Percentiles rank a stretch among this genome's conserved stretches.
Evolutionary conservation across 495 filamentous ascomycete genomes (phyloP).

Genomic region (Neurospora tetrasperma): DNA sequence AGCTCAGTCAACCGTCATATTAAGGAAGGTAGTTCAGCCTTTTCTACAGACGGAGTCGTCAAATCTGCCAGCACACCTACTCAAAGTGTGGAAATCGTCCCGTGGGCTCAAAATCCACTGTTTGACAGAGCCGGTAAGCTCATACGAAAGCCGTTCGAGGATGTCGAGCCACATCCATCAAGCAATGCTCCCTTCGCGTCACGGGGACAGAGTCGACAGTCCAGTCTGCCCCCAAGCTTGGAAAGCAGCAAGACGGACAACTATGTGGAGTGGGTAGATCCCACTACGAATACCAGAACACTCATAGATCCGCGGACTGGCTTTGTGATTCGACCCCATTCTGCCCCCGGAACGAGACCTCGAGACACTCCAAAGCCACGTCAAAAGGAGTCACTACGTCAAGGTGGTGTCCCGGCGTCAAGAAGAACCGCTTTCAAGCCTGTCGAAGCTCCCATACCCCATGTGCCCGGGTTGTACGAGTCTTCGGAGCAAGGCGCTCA

Average conservation of each 20-base stretch:
- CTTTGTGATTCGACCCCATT: constrained; percentile 13
- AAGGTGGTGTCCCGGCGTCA: background rate
- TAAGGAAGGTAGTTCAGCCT: constrained; percentile 1
- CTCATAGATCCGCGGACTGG: constrained; percentile 24
- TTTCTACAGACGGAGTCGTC: background rate
- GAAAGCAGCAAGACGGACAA: constrained; percentile 15
- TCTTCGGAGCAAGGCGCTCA: background rate
- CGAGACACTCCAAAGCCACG: background rate
- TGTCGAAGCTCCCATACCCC: constrained; percentile 28
- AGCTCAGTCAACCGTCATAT: background rate
- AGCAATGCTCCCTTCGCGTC: background rate
- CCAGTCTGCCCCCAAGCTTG: background rate
- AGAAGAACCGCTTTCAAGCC: constrained; percentile 27
- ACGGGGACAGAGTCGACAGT: background rate
- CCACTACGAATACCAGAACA: constrained; percentile 47
- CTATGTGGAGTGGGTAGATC: constrained; percentile 57
- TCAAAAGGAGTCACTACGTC: background rate
- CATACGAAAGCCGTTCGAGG: constrained; percentile 28
- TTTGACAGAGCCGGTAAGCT: constrained; percentile 25
- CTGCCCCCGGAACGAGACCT: background rate
- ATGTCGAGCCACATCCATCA: constrained; percentile 9
- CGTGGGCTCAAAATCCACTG: constrained; percentile 4
- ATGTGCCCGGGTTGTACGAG: constrained; percentile 17
- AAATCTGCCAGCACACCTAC: background rate
- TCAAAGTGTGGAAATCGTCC: constrained; percentile 6